These are phyloP conservation scores for Protoeuglena noctilucae DNA, from an alignment of 139 green algal genomes.

Conservation along the genomic window DNA sequence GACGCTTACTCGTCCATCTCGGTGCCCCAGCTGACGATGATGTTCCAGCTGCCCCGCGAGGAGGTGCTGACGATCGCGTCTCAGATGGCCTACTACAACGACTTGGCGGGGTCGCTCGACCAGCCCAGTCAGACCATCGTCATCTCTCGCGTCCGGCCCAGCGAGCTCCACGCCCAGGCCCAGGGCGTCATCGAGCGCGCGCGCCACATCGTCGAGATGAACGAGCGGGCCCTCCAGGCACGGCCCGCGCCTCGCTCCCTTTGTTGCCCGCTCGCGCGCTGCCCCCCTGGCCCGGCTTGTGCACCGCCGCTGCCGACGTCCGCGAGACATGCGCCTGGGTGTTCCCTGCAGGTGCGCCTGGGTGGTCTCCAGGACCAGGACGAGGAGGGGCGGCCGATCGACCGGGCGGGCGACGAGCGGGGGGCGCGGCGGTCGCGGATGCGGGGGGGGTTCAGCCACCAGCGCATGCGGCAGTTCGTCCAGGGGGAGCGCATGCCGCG, in stretches of 20 bases:
- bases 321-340: too few species aligned
- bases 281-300: too few species aligned
- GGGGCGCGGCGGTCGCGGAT: not conserved
- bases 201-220: constrained; percentile 74
- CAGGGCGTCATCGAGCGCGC: not conserved
- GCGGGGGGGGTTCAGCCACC: not conserved
- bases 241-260: too few species aligned
- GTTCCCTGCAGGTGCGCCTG: constrained; percentile 63
- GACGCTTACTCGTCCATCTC: constrained; percentile 69
- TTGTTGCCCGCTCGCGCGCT: too few species aligned
- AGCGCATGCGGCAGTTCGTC: not conserved
- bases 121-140: constrained; percentile 83
- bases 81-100: constrained; percentile 80
- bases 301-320: too few species aligned
- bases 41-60: constrained; percentile 75
- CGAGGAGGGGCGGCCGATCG: constrained; percentile 21
- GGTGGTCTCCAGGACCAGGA: constrained; percentile 45
- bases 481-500: not conserved
- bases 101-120: constrained; percentile 79
- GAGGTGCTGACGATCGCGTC: constrained; percentile 42
- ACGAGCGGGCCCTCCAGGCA: constrained; percentile 74
- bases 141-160: constrained; percentile 66
- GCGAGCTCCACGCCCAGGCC: constrained; percentile 47
- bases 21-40: constrained; percentile 62
- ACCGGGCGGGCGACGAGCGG: not conserved